Base-by-base conservation (phyloP, 208 protist species). In the Leishmania aethiopica region DNA sequence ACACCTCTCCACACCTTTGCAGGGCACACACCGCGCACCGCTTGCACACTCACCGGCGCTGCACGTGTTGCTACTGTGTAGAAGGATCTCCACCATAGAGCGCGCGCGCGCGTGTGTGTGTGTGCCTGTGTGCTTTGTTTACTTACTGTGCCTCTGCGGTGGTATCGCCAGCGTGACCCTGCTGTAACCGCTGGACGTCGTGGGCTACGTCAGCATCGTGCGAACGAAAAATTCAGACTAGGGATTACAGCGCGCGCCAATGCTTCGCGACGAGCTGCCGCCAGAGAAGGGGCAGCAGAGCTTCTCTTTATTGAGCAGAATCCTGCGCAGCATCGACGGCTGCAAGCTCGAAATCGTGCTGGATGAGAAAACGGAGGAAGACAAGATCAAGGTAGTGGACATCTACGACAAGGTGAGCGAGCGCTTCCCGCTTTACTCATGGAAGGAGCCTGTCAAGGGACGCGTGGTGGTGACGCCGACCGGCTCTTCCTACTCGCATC, bases 251-350 rank as follows among this genome's bases (percentile, higher is more conserved):
- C 8, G 51, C 15, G 32, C 47, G 17, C 35, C 51, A 77, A 96
- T 97, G 93, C 81, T 96, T 3, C 84, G 83, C 37, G 82, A 81
- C 19, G 84, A 92, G 78, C 67, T 53, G 10, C 87, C 86, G 6
- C 86, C 92, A 5, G 92, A 95, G 79, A 93, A 94, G 90, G 84
- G 92, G 87, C 81, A 91, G 75, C 75, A 82, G 64, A 76, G 75
- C 35, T 60, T 85, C 25, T 87, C 88, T 71, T 93, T 98, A 73
- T 92, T 97, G 45, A 80, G 84, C 25, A 88, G 91, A 42, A 55
- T 98, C 32, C 51, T 95, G 55, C 90, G 90, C 55, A 88, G 88
- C 67, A 90, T 98, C 37, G 94, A 95, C 75, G 93, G 92, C 59
- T 98, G 95, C 80, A 86, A 95, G 62, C 64, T 98, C 19, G 64